Percentiles rank a stretch among this genome's conserved stretches.
Evolutionary conservation across 768 basidiomycete genomes (phyloP).

Genomic region (Russula brevipes): DNA sequence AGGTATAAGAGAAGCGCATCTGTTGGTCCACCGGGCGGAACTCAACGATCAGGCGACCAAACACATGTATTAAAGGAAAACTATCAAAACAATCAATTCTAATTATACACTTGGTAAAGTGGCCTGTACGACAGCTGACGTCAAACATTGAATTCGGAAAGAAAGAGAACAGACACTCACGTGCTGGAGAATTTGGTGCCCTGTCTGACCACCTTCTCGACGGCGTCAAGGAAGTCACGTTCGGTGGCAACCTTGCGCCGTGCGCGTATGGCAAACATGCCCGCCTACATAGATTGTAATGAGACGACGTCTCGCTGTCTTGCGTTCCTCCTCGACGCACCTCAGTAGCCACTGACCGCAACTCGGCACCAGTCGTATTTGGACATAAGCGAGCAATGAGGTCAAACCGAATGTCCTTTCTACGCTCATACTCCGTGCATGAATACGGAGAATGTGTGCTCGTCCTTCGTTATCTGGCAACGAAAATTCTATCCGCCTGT

Average conservation of each 20-base stretch:
- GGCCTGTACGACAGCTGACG: constrained; percentile 45
- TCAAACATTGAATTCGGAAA: constrained; percentile 13
- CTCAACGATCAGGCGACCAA: constrained; percentile 7
- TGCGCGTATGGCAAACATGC: constrained; percentile 99
- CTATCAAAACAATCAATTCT: constrained; percentile 32
- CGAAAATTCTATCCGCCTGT: constrained; percentile 95
- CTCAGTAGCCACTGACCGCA: constrained; percentile 96
- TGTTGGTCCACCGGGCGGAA: constrained; percentile 6
- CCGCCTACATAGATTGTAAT: constrained; percentile 51
- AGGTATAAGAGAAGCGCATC: not conserved
- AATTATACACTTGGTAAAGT: constrained; percentile 92
- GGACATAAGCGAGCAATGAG: constrained; percentile 96
- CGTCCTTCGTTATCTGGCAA: constrained; percentile 94
- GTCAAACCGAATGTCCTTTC: constrained; percentile 97
- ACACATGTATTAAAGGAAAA: not conserved
- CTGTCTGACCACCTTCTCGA: constrained; percentile 97
- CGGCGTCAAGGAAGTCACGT: constrained; percentile 94
- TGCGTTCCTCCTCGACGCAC: constrained; percentile 37
- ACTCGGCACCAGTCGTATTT: constrained; percentile 97
- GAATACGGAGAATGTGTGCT: constrained; percentile 94
- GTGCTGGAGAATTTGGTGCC: constrained; percentile 98
- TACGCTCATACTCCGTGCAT: constrained; percentile 96
- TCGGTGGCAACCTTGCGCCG: constrained; percentile 96
- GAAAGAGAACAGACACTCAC: constrained; percentile 44
- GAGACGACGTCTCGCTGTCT: not conserved